Base-by-base conservation (phyloP, 208 protist species). In the Leishmania martiniquensis region DNA sequence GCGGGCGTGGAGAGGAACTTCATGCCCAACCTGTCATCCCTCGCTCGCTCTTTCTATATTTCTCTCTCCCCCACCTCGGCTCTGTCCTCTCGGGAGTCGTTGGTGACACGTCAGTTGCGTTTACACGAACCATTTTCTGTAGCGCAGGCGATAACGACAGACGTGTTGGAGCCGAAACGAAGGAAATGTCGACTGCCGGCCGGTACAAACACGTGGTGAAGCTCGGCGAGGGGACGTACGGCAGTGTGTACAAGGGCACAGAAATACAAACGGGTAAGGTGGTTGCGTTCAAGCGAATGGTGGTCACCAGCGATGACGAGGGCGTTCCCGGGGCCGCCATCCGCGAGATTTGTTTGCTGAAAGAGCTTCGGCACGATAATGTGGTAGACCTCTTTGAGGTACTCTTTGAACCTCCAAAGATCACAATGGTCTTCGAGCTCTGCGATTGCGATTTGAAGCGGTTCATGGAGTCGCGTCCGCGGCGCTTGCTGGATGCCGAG, bases 151-250 rank as follows among this genome's bases (percentile, higher is more conserved):
- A 5, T 12, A 7, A n/a, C 42, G 7, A 10, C 22, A n/a, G 34
- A 20, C 57, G 45, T 9, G 47, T n/a, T 13, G 47, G 25, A 4
- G n/a, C 70, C 25, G 17, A 51, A 32, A 9, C 17, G 15, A 17
- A 42, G n/a, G n/a, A 32, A 62, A 95, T 96, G 92, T 95, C 92
- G 1, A 96, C 91, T 15, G 77, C 85, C 37, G 91, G 91, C 15
- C 80, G 87, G 7, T 99, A 98, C 77, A 71, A 92, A 32, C 98
- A 98, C 75, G 78, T 99, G 25, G 94, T 97, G 47, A 99, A 99
- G 84, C 89, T 99, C n/a, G 99, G 99, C 7, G 93, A 99, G 76
- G 99, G 99, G 25, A 99, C 99, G 10, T 99, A 99, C 81, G 99
- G 99, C 54, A 95, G 98, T 42, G 99, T 99, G n/a, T 99, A 98